Evolutionary conservation across 805 yeast species (phyloP).

Genomic region (Schwanniomyces yamadae): DNA sequence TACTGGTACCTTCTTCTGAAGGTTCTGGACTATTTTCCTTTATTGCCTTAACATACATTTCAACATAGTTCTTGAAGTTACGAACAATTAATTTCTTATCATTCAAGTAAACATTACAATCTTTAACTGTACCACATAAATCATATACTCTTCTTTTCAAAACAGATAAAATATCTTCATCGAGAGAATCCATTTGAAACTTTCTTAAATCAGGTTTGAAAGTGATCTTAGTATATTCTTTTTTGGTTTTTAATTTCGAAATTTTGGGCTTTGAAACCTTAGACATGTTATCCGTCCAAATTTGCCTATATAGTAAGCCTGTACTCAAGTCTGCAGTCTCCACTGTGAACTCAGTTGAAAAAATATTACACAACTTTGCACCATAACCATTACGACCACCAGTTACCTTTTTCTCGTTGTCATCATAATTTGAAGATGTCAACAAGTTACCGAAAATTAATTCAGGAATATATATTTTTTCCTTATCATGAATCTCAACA

Average conservation of each 20-base stretch:
- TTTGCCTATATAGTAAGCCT: slow-evolving; percentile 68
- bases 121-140: slow-evolving; percentile 88
- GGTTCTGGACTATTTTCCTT: slow-evolving; percentile 44
- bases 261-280: slow-evolving; percentile 75
- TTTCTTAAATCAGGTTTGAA: slow-evolving; percentile 85
- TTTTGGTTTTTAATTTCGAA: slow-evolving; percentile 52
- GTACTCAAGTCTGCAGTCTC: slow-evolving; percentile 81
- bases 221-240: slow-evolving; percentile 82
- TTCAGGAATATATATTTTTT: slow-evolving; percentile 91
- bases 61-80: slow-evolving; percentile 84
- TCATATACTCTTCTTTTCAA: slow-evolving; percentile 93
- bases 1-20: slow-evolving; percentile 32
- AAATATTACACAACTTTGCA: slow-evolving; percentile 95
- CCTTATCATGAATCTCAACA: slow-evolving; percentile 87
- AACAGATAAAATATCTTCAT: slow-evolving; percentile 79
- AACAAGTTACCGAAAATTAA: slow-evolving; percentile 92
- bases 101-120: slow-evolving; percentile 74
- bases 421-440: slow-evolving; percentile 95
- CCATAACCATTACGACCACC: slow-evolving; percentile 99
- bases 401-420: slow-evolving; percentile 89
- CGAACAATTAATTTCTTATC: slow-evolving; percentile 67
- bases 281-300: slow-evolving; percentile 87
- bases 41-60: slow-evolving; percentile 80
- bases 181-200: slow-evolving; percentile 82
- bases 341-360: slow-evolving; percentile 79